A percentile compares a stretch with the other conserved stretches of the same genome.
phyloP scores from a whole-genome alignment of 352 stramenopile species.

The Globisporangium spinosum region DNA sequence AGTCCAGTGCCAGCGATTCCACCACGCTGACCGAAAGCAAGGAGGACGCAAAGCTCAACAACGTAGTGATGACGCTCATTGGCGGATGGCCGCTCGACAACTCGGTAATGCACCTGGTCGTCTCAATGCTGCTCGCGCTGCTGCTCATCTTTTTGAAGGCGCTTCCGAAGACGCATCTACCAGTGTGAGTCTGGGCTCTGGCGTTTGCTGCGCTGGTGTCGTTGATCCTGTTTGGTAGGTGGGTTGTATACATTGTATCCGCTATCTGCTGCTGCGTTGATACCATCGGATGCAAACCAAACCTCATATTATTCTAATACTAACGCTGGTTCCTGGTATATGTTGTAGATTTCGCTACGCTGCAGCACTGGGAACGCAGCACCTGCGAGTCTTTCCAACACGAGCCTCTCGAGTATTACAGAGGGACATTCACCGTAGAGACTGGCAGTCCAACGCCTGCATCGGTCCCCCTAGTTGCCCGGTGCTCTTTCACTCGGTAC shows the following conservation, averaged over 20 bases:
- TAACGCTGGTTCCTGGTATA: background rate
- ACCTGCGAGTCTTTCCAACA: background rate
- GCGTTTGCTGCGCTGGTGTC: background rate
- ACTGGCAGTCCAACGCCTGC: background rate
- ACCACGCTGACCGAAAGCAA: too few species aligned
- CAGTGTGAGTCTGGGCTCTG: background rate
- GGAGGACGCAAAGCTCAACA: too few species aligned
- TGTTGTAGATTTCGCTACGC: background rate
- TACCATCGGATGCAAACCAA: background rate
- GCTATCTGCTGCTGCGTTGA: too few species aligned
- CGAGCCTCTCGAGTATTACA: background rate
- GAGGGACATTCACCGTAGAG: background rate
- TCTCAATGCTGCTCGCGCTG: background rate
- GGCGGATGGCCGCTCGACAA: slow-evolving; percentile 9
- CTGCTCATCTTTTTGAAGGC: background rate
- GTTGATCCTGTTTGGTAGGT: slow-evolving; percentile 1
- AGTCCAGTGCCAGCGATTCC: too few species aligned
- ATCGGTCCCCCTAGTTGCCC: background rate
- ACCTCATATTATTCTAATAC: too few species aligned
- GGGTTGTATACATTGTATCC: background rate
- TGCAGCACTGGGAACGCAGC: background rate
- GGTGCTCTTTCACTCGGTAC: background rate
- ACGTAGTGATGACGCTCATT: background rate
- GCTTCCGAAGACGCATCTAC: background rate
- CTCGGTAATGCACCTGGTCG: background rate